phyloP scores from a whole-genome alignment of 306 rosid species.

The Sechiopsis laciniata region DNA sequence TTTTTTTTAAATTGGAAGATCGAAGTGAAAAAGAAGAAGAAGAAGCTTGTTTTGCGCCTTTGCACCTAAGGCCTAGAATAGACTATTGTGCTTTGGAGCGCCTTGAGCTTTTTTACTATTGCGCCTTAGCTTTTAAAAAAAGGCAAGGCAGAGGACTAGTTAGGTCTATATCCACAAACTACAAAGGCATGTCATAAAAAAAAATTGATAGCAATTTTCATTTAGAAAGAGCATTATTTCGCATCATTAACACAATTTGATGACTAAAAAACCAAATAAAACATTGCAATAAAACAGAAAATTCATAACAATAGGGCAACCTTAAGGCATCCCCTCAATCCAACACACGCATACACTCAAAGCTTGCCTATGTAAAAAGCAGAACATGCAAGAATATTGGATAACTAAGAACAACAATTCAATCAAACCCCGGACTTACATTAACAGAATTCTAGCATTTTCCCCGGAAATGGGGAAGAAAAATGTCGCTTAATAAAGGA shows the following conservation, averaged over 20 bases:
- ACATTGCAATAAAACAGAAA: neutral
- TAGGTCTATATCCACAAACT: neutral
- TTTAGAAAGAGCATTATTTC: neutral
- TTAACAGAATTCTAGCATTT: neutral
- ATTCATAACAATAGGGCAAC: neutral
- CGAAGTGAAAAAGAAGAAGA: too few species aligned
- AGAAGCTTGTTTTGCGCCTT: too few species aligned
- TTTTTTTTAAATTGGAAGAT: too few species aligned
- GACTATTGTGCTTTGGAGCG: too few species aligned
- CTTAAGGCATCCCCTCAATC: too few species aligned
- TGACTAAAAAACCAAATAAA: neutral
- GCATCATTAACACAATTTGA: neutral
- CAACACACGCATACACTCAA: too few species aligned
- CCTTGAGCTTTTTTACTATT: too few species aligned
- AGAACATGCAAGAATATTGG: neutral
- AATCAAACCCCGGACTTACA: neutral
- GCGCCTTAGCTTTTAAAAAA: too few species aligned
- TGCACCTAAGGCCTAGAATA: too few species aligned
- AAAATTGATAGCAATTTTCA: neutral
- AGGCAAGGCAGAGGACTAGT: too few species aligned
- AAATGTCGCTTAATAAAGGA: neutral
- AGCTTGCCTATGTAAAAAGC: too few species aligned
- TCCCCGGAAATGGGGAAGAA: neutral
- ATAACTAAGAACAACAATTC: neutral
- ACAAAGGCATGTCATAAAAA: neutral